Base-by-base conservation (phyloP, 768 basidiomycete genomes). In the Tylopilus sp. region DNA sequence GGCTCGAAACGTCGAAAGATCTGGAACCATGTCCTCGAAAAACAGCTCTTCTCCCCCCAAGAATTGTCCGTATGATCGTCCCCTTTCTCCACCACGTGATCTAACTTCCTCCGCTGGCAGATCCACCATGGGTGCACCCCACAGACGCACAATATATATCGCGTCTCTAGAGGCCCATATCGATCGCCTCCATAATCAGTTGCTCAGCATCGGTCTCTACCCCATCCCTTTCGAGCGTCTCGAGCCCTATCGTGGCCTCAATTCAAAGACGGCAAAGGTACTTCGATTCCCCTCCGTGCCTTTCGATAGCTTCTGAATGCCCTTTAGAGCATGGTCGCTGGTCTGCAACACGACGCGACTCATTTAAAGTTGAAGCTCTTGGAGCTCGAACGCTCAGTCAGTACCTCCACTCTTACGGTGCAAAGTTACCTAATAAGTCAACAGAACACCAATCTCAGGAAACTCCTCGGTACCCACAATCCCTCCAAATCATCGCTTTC, bases 1-100 rank as follows among this genome's bases (percentile, higher is more conserved):
- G 78, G 78, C 44, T 75, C 78, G 6, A 88, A 88, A 68, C 81
- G 84, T 4, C 78, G 87, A 17, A 85, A 83, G 63, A 85, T 86
- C 16, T 90, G 88, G 88, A 85, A 84, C 45, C 88, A 88, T 56
- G 81, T 82, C 1, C 78, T 88, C 52, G 88, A 90, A 68, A 88
- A 88, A 63, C 75, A 75, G 14, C 73, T 89, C 24, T 89, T 89
- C 68, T 76, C 71, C 7, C 77, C 85, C 0, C 78, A 80, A 44
- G 87, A 90, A 66, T 63, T 90, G 85, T 86, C 56, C 45, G 78
- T 76, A 5, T 5, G 4, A 24, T 29, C 16, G 9, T 38, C 33
- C 12, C 42, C 13, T 13, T 29, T 17, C 28, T 3, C n/a, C 28
- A 6, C 17, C 2, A 21, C 31, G 7, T 7, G 6, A 3, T 10